These are phyloP conservation scores for Penicillium daleae DNA, from an alignment of 495 filamentous ascomycete genomes.

Conservation along the genomic window DNA sequence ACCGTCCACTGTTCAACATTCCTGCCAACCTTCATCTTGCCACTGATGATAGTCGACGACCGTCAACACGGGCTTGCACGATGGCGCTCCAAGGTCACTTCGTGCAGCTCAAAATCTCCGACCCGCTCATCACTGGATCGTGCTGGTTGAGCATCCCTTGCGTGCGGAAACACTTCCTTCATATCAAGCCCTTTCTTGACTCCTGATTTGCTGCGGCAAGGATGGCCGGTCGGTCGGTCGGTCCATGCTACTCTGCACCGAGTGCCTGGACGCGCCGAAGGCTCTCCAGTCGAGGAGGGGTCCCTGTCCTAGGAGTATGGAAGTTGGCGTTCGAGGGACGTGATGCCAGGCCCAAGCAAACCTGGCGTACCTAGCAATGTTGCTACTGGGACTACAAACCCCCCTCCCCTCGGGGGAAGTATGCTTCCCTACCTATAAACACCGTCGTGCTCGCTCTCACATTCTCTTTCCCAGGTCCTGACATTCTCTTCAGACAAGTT, in stretches of 20 bases:
- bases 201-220: conserved; percentile 51
- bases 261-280: conserved; percentile 39
- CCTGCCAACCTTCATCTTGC: conserved; percentile 36
- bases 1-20: conserved; percentile 42
- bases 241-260: conserved; percentile 33
- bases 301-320: conserved; percentile 38
- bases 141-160: conserved; percentile 47
- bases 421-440: conserved; percentile 57
- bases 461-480: conserved; percentile 61
- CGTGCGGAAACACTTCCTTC: conserved; percentile 37
- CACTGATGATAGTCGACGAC: conserved; percentile 28
- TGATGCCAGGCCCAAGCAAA: conserved; percentile 41
- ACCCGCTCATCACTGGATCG: conserved; percentile 45
- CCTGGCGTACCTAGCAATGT: conserved; percentile 42
- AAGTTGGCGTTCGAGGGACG: conserved; percentile 48
- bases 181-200: conserved; percentile 42
- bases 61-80: conserved; percentile 30
- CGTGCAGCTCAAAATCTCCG: conserved; percentile 47
- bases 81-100: conserved; percentile 30
- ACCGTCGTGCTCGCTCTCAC: conserved; percentile 55
- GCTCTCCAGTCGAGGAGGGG: conserved; percentile 29
- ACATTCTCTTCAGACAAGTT: conserved; percentile 51
- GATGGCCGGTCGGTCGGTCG: conserved; percentile 31
- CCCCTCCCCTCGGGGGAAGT: conserved; percentile 40
- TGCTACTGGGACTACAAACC: conserved; percentile 39